phyloP scores from a whole-genome alignment of 495 filamentous ascomycete genomes.

The Penicillium daleae region DNA sequence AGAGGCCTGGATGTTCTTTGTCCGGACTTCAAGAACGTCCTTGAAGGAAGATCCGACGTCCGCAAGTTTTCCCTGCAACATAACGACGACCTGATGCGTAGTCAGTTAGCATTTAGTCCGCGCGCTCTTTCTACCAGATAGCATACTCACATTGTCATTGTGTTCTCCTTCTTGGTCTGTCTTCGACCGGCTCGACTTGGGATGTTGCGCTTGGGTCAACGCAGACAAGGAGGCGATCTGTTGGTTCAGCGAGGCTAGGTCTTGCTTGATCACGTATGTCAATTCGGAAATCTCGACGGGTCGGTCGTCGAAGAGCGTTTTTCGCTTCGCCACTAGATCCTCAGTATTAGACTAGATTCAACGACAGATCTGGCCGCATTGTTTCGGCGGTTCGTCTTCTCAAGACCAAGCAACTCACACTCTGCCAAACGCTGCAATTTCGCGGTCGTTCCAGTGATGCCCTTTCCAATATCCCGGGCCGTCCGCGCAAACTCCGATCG shows the following conservation, averaged over 20 bases:
- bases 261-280: conserved; percentile 96
- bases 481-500: conserved; percentile 86
- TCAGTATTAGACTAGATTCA: neutral
- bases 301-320: conserved; percentile 95
- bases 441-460: conserved; percentile 88
- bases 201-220: conserved; percentile 72
- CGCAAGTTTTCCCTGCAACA: conserved; percentile 92
- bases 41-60: conserved; percentile 95
- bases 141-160: conserved; percentile 77
- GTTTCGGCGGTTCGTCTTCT: neutral
- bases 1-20: conserved; percentile 97
- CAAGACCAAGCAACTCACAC: conserved; percentile 53
- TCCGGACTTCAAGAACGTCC: conserved; percentile 93
- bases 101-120: conserved; percentile 26
- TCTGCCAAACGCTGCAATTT: conserved; percentile 93
- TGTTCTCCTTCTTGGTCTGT: conserved; percentile 91
- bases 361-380: neutral
- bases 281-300: conserved; percentile 96
- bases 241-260: conserved; percentile 84
- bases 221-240: conserved; percentile 81
- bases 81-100: conserved; percentile 66
- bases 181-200: conserved; percentile 56
- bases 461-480: conserved; percentile 87
- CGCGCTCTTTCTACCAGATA: neutral
- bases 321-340: conserved; percentile 82